Evolutionary conservation across 257 asterid species (phyloP), one percentile per base, ranked within the genome.

Genomic region (Orobanche coerulescens): DNA sequence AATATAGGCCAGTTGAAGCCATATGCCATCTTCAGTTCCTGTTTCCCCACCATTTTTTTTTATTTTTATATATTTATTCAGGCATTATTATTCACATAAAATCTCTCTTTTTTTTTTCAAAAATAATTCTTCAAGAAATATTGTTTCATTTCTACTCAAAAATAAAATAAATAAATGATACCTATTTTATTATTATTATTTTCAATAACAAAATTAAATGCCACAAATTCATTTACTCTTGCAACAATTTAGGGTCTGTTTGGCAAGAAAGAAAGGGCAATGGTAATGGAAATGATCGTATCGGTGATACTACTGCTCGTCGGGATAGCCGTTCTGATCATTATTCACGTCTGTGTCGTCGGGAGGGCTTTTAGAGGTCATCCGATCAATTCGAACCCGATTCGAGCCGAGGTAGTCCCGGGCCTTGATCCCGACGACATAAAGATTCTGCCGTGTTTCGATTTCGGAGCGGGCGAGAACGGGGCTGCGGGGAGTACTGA

Each of bases 321-420:
- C 0, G 95, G 83, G 0, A 65, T 83, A 58, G 73, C 75, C 8
- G 46, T 76, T 71, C 54, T 86, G 48, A 62, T 73, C 0, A 42
- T 65, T 11, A 79, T 86, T 44, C 88, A 86, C 74, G 62, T 79
- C 2, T 86, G 92, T 73, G 79, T 86, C 23, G 87, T 79, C 44
- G 76, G 85, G 20, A 76, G 95, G 67, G 82, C 83, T 19, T 80
- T 79, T 39, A 42, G 82, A 19, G 47, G 61, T 4, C 70, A 65
- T 25, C 2, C 34, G 15, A 16, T 13, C 16, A 36, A 31, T 11
- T 25, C 59, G 7, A 53, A 39, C 7, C 71, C 47, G 14, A 43
- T 36, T 48, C 74, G 51, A 20, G 0, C 61, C 19, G 66, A 22
- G 4, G 52, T 67, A 53, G 11, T 61, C 4, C 70, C 73, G 22